These are phyloP conservation scores for Aureobasidium sp. DNA, from an alignment of 2,329 filamentous ascomycete genomes.

Conservation along the genomic window DNA sequence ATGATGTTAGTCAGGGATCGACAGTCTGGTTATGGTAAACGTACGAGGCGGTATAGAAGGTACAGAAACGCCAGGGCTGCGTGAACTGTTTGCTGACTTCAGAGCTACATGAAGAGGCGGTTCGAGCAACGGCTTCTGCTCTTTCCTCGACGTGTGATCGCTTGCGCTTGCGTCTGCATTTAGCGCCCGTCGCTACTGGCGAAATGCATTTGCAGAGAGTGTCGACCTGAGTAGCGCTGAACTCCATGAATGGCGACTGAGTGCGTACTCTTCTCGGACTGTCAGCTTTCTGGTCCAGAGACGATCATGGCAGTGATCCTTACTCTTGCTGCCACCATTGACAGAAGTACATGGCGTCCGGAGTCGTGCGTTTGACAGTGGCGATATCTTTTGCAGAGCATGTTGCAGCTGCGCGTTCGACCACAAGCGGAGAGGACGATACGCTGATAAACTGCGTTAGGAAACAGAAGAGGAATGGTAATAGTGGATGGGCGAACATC, in stretches of 20 bases:
- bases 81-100: slow-evolving; percentile 2
- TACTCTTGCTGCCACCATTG: slow-evolving; percentile 6
- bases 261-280: neutral
- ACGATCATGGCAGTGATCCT: neutral
- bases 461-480: neutral
- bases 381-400: neutral
- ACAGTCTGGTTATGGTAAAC: too few species aligned
- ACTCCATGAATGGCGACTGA: neutral
- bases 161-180: slow-evolving; percentile 3
- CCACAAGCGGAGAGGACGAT: neutral
- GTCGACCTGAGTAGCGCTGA: neutral
- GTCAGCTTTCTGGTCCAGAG: neutral
- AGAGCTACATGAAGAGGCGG: neutral
- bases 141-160: neutral
- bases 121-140: neutral
- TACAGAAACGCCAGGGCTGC: neutral
- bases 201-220: slow-evolving; percentile 5
- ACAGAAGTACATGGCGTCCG: neutral
- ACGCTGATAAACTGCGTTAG: neutral
- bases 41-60: neutral
- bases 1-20: too few species aligned
- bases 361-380: neutral
- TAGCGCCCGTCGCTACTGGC: neutral
- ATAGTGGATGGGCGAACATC: neutral
- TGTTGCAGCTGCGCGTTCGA: neutral